Percentiles rank a stretch among this genome's conserved stretches.
These are phyloP conservation scores for Tuber aestivum DNA, from an alignment of 495 filamentous ascomycete species.

Conservation along the genomic window DNA sequence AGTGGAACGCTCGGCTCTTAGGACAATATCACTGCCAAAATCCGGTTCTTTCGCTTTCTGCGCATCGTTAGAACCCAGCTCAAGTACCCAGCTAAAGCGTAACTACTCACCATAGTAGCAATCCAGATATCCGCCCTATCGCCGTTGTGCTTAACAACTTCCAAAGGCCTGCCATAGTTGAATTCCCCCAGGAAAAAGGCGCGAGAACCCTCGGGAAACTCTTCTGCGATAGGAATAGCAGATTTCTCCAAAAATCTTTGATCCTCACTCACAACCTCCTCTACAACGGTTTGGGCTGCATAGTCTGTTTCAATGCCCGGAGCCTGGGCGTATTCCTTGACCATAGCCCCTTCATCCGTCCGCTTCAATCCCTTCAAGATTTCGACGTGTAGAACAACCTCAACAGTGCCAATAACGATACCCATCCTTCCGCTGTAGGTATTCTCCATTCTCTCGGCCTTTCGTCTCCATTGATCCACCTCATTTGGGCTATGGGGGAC, in stretches of 20 bases:
- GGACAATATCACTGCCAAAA: constrained; percentile 69
- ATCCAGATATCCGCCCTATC: constrained; percentile 74
- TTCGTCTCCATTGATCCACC: constrained; percentile 75
- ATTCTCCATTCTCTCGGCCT: constrained; percentile 73
- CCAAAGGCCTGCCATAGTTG: constrained; percentile 81
- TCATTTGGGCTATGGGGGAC: constrained; percentile 70
- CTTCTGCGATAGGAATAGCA: constrained; percentile 79
- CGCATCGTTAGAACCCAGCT: constrained; percentile 6
- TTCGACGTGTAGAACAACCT: constrained; percentile 83
- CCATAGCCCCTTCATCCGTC: constrained; percentile 79
- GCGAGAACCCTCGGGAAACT: constrained; percentile 73
- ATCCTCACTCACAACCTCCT: constrained; percentile 85
- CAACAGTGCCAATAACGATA: constrained; percentile 77
- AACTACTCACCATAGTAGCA: constrained; percentile 48
- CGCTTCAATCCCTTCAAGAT: constrained; percentile 86
- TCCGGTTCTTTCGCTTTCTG: constrained; percentile 64
- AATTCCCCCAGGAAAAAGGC: constrained; percentile 97
- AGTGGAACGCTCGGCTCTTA: constrained; percentile 57
- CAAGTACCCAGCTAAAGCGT: neutral
- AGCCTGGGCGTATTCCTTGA: constrained; percentile 91
- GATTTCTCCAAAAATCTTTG: constrained; percentile 84
- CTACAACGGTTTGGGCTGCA: constrained; percentile 81
- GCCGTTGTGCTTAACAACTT: constrained; percentile 67
- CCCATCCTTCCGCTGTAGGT: constrained; percentile 85
- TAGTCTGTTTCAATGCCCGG: constrained; percentile 86